These are phyloP conservation scores for Aureoboletus auriporus DNA, from an alignment of 768 basidiomycete genomes.

Conservation along the genomic window DNA sequence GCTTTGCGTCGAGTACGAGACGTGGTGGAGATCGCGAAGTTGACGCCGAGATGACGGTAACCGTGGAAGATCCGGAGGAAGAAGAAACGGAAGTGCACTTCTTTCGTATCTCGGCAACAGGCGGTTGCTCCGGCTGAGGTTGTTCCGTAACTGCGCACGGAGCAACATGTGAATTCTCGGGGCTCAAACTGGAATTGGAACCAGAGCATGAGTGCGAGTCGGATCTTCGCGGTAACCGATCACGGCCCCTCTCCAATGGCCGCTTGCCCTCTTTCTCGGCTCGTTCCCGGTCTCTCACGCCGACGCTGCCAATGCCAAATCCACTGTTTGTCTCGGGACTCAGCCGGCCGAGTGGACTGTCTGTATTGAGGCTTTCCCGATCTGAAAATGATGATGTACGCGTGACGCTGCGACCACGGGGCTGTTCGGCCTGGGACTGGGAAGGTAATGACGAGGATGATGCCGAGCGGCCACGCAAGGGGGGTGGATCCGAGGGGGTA, in stretches of 20 bases:
- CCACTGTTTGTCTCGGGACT: constrained; percentile 36
- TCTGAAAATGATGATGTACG: constrained; percentile 56
- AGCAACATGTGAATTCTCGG: constrained; percentile 19
- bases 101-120: constrained; percentile 12
- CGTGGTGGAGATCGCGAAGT: constrained; percentile 22
- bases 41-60: constrained; percentile 9
- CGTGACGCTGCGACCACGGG: constrained; percentile 52
- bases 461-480: constrained; percentile 25
- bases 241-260: constrained; percentile 27
- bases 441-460: constrained; percentile 33
- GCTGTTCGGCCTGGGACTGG: constrained; percentile 27
- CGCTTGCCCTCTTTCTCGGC: constrained; percentile 28
- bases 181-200: constrained; percentile 34
- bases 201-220: constrained; percentile 29
- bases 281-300: constrained; percentile 32
- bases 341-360: constrained; percentile 35
- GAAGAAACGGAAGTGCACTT: constrained; percentile 17
- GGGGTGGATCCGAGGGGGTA: constrained; percentile 22
- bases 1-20: constrained; percentile 27
- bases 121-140: constrained; percentile 5
- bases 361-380: constrained; percentile 36
- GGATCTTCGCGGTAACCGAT: constrained; percentile 23
- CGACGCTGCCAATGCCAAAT: constrained; percentile 29
- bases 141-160: constrained; percentile 1
- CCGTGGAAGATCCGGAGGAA: constrained; percentile 26